Conservation (phyloP, 83 land plant species). For the Isoetes engelmannii region DNA sequence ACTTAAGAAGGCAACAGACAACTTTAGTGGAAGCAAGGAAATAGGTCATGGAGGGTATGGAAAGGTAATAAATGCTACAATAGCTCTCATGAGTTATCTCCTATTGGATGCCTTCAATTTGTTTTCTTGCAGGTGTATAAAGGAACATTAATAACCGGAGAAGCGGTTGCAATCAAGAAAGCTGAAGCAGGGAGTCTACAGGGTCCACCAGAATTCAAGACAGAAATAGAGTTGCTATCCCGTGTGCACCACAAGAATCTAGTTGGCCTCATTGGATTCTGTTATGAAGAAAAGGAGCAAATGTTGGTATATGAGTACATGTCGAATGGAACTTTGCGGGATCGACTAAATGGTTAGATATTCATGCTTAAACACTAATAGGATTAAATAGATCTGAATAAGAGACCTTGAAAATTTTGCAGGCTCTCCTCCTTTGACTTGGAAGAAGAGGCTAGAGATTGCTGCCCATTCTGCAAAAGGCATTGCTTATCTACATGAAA, state of each 20-base stretch:
- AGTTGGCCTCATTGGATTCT: conserved; percentile 45
- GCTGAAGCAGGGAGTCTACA: conserved; percentile 47
- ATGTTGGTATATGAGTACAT: conserved; percentile 52
- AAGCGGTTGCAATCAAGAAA: conserved; percentile 50
- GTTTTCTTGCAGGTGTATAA: conserved; percentile 35
- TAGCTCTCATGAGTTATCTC: background rate
- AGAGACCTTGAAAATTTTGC: conserved; percentile 7
- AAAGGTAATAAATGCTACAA: conserved; percentile 19
- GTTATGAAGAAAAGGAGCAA: conserved; percentile 48
- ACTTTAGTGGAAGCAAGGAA: conserved; percentile 30
- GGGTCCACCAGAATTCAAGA: conserved; percentile 50
- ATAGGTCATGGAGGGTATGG: conserved; percentile 47
- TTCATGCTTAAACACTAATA: background rate
- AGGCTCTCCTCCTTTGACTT: conserved; percentile 27
- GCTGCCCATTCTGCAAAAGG: conserved; percentile 27
- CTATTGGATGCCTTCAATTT: background rate
- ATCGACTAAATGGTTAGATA: conserved; percentile 35
- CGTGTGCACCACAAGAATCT: conserved; percentile 60
- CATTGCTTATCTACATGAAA: conserved; percentile 45
- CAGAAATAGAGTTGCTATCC: conserved; percentile 52
- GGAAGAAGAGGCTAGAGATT: conserved; percentile 35
- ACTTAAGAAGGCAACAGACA: conserved; percentile 19
- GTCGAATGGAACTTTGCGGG: conserved; percentile 39
- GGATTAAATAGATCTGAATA: background rate
- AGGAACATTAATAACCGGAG: conserved; percentile 33